Evolutionary conservation across 331 rosid genomes (phyloP).

Genomic region (Ulmus americana): DNA sequence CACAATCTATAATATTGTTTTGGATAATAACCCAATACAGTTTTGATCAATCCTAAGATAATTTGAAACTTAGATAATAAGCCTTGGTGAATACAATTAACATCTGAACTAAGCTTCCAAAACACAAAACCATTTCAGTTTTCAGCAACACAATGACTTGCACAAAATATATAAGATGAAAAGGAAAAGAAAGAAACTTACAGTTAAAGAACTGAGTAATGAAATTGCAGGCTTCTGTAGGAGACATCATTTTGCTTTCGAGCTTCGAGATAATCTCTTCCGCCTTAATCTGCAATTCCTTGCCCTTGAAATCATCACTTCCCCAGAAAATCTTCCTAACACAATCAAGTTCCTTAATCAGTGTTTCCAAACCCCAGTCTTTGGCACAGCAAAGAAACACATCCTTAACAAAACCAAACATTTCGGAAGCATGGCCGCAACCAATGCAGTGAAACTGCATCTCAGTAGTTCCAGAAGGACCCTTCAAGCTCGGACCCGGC

Average conservation of each 20-base stretch:
- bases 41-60: neutral
- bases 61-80: neutral
- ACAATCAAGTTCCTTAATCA: constrained; percentile 83
- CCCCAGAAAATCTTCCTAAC: constrained; percentile 74
- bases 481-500: constrained; percentile 92
- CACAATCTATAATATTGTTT: neutral
- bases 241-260: constrained; percentile 57
- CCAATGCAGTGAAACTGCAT: constrained; percentile 95
- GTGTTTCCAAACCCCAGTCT: constrained; percentile 83
- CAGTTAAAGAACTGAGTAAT: constrained; percentile 77
- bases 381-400: constrained; percentile 80
- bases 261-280: constrained; percentile 62
- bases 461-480: constrained; percentile 75
- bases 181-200: constrained; percentile 35
- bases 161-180: neutral
- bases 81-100: neutral
- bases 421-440: constrained; percentile 81
- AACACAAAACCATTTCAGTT: neutral
- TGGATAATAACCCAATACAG: neutral
- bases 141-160: neutral
- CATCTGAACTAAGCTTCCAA: neutral
- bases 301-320: constrained; percentile 86
- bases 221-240: constrained; percentile 78
- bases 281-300: constrained; percentile 68
- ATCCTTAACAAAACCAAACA: constrained; percentile 96